Percentiles rank a stretch among this genome's conserved stretches.
These are phyloP conservation scores for Oropetium thomaeum DNA, from an alignment of 176 grass and related monocot species.

Conservation along the genomic window DNA sequence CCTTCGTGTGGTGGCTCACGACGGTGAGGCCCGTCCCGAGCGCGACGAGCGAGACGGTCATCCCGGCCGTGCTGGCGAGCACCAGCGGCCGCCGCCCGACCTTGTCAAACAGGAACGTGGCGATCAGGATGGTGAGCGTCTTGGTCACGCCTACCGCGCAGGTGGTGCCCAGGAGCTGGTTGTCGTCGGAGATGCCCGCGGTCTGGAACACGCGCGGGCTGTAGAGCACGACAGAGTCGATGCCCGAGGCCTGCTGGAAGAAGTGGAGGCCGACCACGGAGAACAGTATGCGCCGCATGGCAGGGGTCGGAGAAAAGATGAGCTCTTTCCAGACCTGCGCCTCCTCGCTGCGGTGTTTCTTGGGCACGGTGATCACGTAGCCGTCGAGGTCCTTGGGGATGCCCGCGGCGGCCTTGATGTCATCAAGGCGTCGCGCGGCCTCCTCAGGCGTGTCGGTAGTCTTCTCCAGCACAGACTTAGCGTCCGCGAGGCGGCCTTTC, in stretches of 20 bases:
- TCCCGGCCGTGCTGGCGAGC: constrained; percentile 38
- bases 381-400: constrained; percentile 35
- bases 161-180: constrained; percentile 48
- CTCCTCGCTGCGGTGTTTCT: constrained; percentile 27
- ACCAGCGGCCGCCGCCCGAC: constrained; percentile 56
- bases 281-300: constrained; percentile 51
- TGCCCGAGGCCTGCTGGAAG: constrained; percentile 68
- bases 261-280: constrained; percentile 45
- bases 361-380: constrained; percentile 42
- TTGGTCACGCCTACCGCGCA: constrained; percentile 68
- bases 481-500: constrained; percentile 61
- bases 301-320: constrained; percentile 18
- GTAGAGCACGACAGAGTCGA: constrained; percentile 68
- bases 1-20: constrained; percentile 28
- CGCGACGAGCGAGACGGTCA: constrained; percentile 40
- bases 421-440: constrained; percentile 41
- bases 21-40: constrained; percentile 52
- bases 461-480: constrained; percentile 40
- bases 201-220: constrained; percentile 61
- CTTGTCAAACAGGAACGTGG: constrained; percentile 57
- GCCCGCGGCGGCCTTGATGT: constrained; percentile 60
- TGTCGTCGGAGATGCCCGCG: constrained; percentile 45
- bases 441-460: constrained; percentile 45
- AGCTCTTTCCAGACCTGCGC: constrained; percentile 62
- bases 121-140: constrained; percentile 65